Evolutionary conservation across 2,329 filamentous ascomycete genomes (phyloP).

Genomic region (Helotiales sp.): DNA sequence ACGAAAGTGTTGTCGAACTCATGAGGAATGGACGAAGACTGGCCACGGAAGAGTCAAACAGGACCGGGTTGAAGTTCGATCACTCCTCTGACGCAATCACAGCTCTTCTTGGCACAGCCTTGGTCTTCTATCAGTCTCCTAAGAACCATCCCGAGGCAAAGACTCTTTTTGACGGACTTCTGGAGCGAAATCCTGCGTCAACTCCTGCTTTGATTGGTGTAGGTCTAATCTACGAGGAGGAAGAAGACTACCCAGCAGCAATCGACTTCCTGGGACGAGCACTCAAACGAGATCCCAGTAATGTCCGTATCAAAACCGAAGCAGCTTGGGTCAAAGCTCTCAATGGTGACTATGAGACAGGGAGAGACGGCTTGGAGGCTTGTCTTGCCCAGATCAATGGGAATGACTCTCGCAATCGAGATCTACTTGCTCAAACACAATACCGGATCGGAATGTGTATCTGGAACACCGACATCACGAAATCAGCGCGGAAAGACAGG

Average conservation of each 20-base stretch:
- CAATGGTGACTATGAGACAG: constrained; percentile 73
- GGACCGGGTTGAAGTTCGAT: constrained; percentile 70
- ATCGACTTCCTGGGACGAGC: constrained; percentile 81
- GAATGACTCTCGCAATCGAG: constrained; percentile 63
- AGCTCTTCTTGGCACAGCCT: constrained; percentile 79
- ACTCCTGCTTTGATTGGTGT: constrained; percentile 86
- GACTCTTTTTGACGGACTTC: constrained; percentile 79
- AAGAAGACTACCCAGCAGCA: constrained; percentile 84
- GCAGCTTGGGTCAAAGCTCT: constrained; percentile 91
- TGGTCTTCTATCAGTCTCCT: constrained; percentile 90
- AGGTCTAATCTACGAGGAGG: constrained; percentile 90
- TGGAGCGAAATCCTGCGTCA: constrained; percentile 75
- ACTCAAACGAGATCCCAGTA: constrained; percentile 71
- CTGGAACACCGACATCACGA: constrained; percentile 82
- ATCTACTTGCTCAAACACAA: constrained; percentile 82
- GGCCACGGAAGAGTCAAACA: constrained; percentile 62
- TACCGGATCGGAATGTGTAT: constrained; percentile 87
- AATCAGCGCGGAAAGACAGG: constrained; percentile 76
- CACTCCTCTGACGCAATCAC: constrained; percentile 77
- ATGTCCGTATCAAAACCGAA: constrained; percentile 82
- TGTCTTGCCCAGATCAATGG: constrained; percentile 70
- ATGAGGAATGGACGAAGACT: constrained; percentile 75
- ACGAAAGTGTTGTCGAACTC: constrained; percentile 79
- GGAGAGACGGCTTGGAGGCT: constrained; percentile 70
- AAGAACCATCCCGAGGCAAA: constrained; percentile 89